phyloP scores from a whole-genome alignment of 2,329 filamentous ascomycete species.

The Boeremia exigua region DNA sequence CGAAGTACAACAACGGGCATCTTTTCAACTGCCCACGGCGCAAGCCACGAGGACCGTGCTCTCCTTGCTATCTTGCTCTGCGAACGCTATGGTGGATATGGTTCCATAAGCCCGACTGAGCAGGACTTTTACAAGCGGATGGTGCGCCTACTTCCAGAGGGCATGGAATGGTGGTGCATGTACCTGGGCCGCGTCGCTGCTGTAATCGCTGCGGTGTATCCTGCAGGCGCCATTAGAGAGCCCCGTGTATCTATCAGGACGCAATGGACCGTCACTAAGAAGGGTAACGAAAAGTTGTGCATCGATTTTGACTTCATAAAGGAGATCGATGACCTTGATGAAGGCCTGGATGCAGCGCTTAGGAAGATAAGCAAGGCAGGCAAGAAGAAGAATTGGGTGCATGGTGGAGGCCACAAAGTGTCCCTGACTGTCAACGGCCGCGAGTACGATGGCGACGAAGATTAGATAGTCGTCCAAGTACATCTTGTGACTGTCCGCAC shows the following conservation, averaged over 20 bases:
- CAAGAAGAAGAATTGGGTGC: conserved; percentile 50
- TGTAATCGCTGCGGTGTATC: conserved; percentile 66
- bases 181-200: conserved; percentile 68
- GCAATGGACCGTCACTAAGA: conserved; percentile 36
- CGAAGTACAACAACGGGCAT: conserved; percentile 73
- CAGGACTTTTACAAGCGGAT: conserved; percentile 61
- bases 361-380: conserved; percentile 45
- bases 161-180: conserved; percentile 68
- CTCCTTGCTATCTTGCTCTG: conserved; percentile 74
- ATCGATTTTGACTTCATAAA: conserved; percentile 37
- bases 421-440: conserved; percentile 36
- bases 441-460: conserved; percentile 26
- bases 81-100: conserved; percentile 71
- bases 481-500: conserved; percentile 3
- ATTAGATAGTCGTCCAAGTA: not conserved
- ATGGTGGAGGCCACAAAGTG: conserved; percentile 38
- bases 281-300: conserved; percentile 38
- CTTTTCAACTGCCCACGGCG: conserved; percentile 71
- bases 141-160: conserved; percentile 58
- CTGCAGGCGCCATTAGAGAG: conserved; percentile 60
- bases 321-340: conserved; percentile 39
- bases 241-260: conserved; percentile 38
- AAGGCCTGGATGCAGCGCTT: conserved; percentile 39
- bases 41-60: conserved; percentile 75
- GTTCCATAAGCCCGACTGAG: conserved; percentile 64